phyloP scores from a whole-genome alignment of 2,329 filamentous ascomycete genomes.

The Pseudogymnoascus sp. region DNA sequence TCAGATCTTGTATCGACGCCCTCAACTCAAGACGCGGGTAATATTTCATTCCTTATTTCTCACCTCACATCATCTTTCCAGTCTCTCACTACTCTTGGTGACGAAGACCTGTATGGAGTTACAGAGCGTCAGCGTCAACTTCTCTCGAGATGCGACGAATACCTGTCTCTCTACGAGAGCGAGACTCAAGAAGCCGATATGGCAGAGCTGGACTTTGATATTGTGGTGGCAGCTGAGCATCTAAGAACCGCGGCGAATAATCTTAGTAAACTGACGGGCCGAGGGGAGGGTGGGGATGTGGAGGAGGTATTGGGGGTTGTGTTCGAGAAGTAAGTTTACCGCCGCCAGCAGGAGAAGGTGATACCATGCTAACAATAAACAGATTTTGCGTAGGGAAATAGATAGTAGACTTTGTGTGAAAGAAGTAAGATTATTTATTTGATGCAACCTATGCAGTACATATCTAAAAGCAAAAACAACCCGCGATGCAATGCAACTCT shows the following conservation, averaged over 20 bases:
- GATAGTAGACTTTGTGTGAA: background rate
- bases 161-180: conserved; percentile 66
- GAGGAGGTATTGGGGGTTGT: conserved; percentile 95
- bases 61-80: conserved; percentile 62
- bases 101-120: conserved; percentile 80
- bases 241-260: conserved; percentile 72
- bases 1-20: conserved; percentile 4
- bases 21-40: conserved; percentile 45
- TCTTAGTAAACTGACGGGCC: conserved; percentile 81
- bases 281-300: conserved; percentile 77
- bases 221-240: conserved; percentile 85
- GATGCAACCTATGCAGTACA: conserved; percentile 9
- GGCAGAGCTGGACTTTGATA: conserved; percentile 55
- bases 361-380: background rate
- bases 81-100: conserved; percentile 64
- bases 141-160: conserved; percentile 61
- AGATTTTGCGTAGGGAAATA: conserved; percentile 9
- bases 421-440: conserved; percentile 10
- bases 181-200: conserved; percentile 39
- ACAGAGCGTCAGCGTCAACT: conserved; percentile 84
- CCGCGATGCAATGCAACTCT: background rate
- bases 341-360: background rate
- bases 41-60: conserved; percentile 61
- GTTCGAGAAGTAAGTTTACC: conserved; percentile 70
- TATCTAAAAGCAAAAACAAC: background rate